phyloP scores from a whole-genome alignment of 2,329 filamentous ascomycete species.

The Gnomoniopsis smithogilvyi region DNA sequence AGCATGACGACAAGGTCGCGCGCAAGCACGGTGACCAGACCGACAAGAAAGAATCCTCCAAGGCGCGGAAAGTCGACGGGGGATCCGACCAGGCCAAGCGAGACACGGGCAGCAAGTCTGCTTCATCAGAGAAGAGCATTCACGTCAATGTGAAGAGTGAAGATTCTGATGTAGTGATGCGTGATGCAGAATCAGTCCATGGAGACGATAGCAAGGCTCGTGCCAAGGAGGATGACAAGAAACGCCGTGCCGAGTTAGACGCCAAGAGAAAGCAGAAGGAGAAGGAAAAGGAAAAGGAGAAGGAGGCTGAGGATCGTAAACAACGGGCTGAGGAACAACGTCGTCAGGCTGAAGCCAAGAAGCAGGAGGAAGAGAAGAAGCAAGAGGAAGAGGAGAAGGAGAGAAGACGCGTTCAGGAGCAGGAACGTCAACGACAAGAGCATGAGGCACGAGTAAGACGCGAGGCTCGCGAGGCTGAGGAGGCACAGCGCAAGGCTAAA shows the following conservation, averaged over 20 bases:
- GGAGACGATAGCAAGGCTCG: slow-evolving; percentile 24
- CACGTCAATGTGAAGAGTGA: slow-evolving; percentile 58
- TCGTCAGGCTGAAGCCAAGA: slow-evolving; percentile 24
- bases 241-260: slow-evolving; percentile 25
- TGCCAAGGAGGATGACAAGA: slow-evolving; percentile 27
- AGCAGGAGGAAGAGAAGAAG: slow-evolving; percentile 26
- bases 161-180: slow-evolving; percentile 55
- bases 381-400: slow-evolving; percentile 43
- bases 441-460: slow-evolving; percentile 44
- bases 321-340: too few relatives aligned
- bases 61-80: slow-evolving; percentile 33
- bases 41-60: slow-evolving; percentile 35
- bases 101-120: slow-evolving; percentile 36
- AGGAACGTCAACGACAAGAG: slow-evolving; percentile 35
- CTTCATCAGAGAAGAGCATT: slow-evolving; percentile 46
- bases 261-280: slow-evolving; percentile 28
- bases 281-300: slow-evolving; percentile 27
- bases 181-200: slow-evolving; percentile 35
- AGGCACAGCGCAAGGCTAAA: slow-evolving; percentile 47
- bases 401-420: slow-evolving; percentile 46
- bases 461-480: slow-evolving; percentile 42
- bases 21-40: slow-evolving; percentile 42
- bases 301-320: slow-evolving; percentile 27
- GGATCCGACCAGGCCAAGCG: slow-evolving; percentile 36
- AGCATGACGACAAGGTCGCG: slow-evolving; percentile 29